These are phyloP conservation scores for Wickerhamomyces rabaulensis DNA, from an alignment of 805 yeast genomes.

Conservation along the genomic window DNA sequence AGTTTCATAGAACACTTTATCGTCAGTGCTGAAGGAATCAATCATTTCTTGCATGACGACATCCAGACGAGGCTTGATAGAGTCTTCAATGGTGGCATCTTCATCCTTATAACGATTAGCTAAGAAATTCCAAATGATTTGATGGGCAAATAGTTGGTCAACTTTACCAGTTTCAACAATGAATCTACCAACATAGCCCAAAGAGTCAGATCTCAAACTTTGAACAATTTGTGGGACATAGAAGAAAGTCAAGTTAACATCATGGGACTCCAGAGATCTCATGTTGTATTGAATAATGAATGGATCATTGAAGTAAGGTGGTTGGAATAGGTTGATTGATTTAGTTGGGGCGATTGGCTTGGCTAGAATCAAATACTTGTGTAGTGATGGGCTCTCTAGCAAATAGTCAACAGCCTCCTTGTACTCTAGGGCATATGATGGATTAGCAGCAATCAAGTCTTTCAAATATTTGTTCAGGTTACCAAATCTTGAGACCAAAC, in stretches of 20 bases:
- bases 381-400: conserved; percentile 22
- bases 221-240: conserved; percentile 98
- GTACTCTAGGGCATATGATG: conserved; percentile 50
- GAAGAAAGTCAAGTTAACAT: conserved; percentile 83
- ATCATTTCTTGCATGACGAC: conserved; percentile 63
- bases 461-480: conserved; percentile 31
- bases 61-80: conserved; percentile 79
- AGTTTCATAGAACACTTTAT: conserved; percentile 62
- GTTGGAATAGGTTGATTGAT: conserved; percentile 77
- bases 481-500: conserved; percentile 58
- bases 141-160: conserved; percentile 91
- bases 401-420: conserved; percentile 58
- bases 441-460: conserved; percentile 45
- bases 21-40: conserved; percentile 51
- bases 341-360: conserved; percentile 74
- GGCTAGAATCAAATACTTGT: conserved; percentile 18
- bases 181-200: conserved; percentile 83
- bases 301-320: conserved; percentile 63
- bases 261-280: conserved; percentile 84
- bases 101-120: conserved; percentile 92
- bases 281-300: conserved; percentile 79
- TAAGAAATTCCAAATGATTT: conserved; percentile 95
- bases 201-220: conserved; percentile 71
- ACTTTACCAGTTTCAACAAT: conserved; percentile 90
- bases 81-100: conserved; percentile 74